Base-by-base conservation (phyloP, 768 basidiomycete species). In the Lanmaoa rubissima region DNA sequence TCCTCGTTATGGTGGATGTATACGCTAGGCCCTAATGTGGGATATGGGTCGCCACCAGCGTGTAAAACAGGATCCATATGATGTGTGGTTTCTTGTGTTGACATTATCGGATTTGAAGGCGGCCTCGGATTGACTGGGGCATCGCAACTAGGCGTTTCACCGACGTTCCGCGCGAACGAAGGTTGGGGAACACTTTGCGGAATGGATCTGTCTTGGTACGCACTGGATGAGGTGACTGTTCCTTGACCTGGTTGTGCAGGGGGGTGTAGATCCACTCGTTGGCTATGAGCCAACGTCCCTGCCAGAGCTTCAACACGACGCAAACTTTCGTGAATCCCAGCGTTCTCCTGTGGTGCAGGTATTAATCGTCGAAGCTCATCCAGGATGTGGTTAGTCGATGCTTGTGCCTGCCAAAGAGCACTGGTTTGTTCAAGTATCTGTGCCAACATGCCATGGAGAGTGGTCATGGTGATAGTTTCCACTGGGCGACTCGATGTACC, bases 331-430 rank as follows among this genome's bases (percentile, higher is more conserved):
- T 64, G 53, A 19, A 72, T 54, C 24, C 74, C 73, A 71, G 79
- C 38, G 65, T 72, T 69, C 68, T 79, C 74, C 41, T 63, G 60
- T 36, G 68, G 62, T 19, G 66, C 63, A 34, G 77, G 70, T 10
- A 79, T 76, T 21, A 75, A 68, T 21, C 76, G 75, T 21, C 79
- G 78, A 47, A 92, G 70, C 24, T 24, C 21, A 24, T 24, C 21
- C 21, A 24, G 21, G 21, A 24, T 24, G 21, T 24, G 21, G 21
- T 24, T 24, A 24, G 75, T 21, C 79, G 78, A 47, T 92, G 70
- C 24, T 84, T 94, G 90, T 3, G 79, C 82, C 50, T 85, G 76
- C 68, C 81, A 75, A 31, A 94, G 68, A 8, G 78, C 80, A n/a
- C 76, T 74, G 5, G 85, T 74, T 58, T 85, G 81, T 10, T 81